phyloP scores from a whole-genome alignment of 345 rosid species.

The Gossypium australe region DNA sequence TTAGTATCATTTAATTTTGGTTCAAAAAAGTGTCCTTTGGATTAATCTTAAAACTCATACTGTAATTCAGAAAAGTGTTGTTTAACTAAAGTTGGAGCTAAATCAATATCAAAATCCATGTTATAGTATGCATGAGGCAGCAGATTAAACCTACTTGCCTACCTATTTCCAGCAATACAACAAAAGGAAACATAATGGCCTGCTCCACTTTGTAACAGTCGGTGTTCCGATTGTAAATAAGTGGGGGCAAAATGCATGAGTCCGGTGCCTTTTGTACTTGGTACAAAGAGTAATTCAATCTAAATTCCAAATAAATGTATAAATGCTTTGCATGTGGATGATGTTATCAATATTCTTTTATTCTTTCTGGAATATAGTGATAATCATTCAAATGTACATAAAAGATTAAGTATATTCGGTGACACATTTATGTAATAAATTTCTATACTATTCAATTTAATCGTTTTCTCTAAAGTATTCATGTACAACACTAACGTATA shows the following conservation, averaged over 20 bases:
- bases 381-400: too few relatives aligned
- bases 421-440: too few relatives aligned
- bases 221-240: background rate
- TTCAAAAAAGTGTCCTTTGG: background rate
- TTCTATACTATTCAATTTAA: too few relatives aligned
- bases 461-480: too few relatives aligned
- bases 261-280: background rate
- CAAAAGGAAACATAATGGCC: background rate
- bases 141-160: background rate
- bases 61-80: background rate
- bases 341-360: too few relatives aligned
- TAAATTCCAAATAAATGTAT: background rate
- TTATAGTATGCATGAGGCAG: background rate
- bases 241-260: background rate
- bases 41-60: background rate
- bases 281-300: background rate
- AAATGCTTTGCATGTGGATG: background rate
- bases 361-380: too few relatives aligned
- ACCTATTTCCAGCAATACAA: conserved; percentile 8
- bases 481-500: too few relatives aligned
- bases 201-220: background rate
- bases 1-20: background rate
- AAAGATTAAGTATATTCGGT: too few relatives aligned
- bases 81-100: conserved; percentile 2
- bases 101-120: conserved; percentile 10